phyloP scores from a whole-genome alignment of 2,329 filamentous ascomycete genomes.

The Colletotrichum trifolii region DNA sequence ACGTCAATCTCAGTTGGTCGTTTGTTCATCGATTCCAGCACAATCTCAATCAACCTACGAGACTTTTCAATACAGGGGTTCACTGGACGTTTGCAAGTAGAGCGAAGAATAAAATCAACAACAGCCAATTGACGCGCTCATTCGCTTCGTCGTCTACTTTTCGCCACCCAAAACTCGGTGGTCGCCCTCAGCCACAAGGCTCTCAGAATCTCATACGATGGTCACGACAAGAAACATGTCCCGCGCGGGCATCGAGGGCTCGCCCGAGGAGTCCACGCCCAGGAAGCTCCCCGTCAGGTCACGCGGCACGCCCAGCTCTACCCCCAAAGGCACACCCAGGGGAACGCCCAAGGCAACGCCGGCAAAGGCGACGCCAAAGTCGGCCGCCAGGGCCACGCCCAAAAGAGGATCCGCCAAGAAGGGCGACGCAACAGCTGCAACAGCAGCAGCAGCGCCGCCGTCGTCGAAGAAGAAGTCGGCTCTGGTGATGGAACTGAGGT shows the following conservation, averaged over 20 bases:
- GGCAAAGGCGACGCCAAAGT: no score
- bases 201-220: slow-evolving; percentile 23
- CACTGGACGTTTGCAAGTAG: no score
- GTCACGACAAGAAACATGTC: slow-evolving; percentile 36
- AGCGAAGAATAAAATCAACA: no score
- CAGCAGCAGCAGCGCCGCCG: neutral
- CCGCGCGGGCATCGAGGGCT: slow-evolving; percentile 31
- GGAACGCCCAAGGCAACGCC: slow-evolving; percentile 16
- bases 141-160: neutral
- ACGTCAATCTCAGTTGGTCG: neutral
- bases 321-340: slow-evolving; percentile 39
- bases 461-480: slow-evolving; percentile 27
- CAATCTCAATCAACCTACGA: neutral
- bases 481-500: slow-evolving; percentile 28
- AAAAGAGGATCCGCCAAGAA: slow-evolving; percentile 23
- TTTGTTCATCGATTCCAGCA: slow-evolving; percentile 12
- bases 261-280: slow-evolving; percentile 4
- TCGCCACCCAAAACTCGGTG: slow-evolving; percentile 2
- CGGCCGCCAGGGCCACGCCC: slow-evolving; percentile 6
- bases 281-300: slow-evolving; percentile 10
- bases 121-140: no score
- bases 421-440: slow-evolving; percentile 16
- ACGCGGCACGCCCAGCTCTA: slow-evolving; percentile 37
- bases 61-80: neutral
- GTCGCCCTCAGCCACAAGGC: neutral